These are phyloP conservation scores for Strigomonas culicis DNA, from an alignment of 208 protist species.

Conservation along the genomic window DNA sequence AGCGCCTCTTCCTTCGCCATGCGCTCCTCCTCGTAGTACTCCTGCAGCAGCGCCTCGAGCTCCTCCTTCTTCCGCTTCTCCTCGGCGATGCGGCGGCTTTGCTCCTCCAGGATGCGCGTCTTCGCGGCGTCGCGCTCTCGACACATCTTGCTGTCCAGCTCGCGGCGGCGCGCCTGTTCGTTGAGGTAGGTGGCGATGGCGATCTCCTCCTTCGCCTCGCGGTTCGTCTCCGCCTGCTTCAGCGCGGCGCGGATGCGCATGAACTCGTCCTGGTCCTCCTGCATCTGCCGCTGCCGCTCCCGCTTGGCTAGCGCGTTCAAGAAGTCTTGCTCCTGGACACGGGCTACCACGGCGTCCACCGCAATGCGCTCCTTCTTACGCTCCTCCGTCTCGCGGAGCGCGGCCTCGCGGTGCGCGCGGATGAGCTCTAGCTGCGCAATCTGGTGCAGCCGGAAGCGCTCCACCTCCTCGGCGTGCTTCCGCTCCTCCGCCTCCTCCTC, in stretches of 20 bases:
- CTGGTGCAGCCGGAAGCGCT: slow-evolving; percentile 74
- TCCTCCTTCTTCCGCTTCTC: slow-evolving; percentile 83
- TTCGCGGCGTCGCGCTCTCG: slow-evolving; percentile 74
- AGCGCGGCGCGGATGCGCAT: slow-evolving; percentile 56
- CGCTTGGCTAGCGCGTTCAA: slow-evolving; percentile 55
- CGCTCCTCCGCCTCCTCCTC: slow-evolving; percentile 58
- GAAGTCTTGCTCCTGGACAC: slow-evolving; percentile 84
- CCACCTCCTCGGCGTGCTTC: slow-evolving; percentile 43
- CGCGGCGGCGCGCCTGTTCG: slow-evolving; percentile 64
- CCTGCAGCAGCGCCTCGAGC: slow-evolving; percentile 78
- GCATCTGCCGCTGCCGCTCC: slow-evolving; percentile 69
- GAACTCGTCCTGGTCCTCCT: slow-evolving; percentile 85
- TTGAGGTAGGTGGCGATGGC: slow-evolving; percentile 76
- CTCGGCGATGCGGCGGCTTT: slow-evolving; percentile 73
- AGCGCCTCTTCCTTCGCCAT: slow-evolving; percentile 71
- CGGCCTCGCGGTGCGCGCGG: slow-evolving; percentile 46
- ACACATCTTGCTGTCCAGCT: slow-evolving; percentile 65
- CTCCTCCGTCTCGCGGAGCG: slow-evolving; percentile 54
- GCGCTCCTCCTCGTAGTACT: slow-evolving; percentile 90
- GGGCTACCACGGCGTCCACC: slow-evolving; percentile 83
- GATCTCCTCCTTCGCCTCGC: slow-evolving; percentile 75
- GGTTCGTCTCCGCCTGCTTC: slow-evolving; percentile 71
- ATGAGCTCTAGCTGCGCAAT: slow-evolving; percentile 76
- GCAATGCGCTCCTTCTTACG: slow-evolving; percentile 79
- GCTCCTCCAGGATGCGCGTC: slow-evolving; percentile 75